Conservation (phyloP, 2,329 filamentous ascomycete genomes). For the Fusarium devonianum region DNA sequence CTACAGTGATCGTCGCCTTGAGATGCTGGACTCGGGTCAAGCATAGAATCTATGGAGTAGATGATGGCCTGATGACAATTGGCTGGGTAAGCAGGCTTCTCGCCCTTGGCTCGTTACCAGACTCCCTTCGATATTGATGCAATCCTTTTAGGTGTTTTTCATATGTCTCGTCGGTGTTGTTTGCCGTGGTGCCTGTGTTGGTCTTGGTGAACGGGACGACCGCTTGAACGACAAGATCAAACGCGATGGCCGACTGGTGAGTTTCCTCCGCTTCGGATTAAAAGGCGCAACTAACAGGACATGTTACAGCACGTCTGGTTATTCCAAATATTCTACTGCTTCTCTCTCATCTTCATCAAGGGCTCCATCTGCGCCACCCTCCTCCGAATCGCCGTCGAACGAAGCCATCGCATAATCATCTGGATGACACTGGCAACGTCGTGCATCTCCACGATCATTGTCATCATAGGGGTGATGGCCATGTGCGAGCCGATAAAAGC, state of each 20-base stretch:
- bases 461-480: slow-evolving; percentile 2
- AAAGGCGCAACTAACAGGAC: neutral
- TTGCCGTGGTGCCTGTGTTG: neutral
- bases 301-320: slow-evolving; percentile 3
- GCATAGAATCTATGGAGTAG: slow-evolving; percentile 1
- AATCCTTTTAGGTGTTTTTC: neutral
- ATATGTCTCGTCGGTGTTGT: neutral
- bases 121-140: neutral
- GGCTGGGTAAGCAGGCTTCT: slow-evolving; percentile 6
- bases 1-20: neutral
- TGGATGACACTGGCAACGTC: slow-evolving; percentile 4
- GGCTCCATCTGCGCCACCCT: slow-evolving; percentile 9
- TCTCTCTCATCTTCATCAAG: slow-evolving; percentile 9
- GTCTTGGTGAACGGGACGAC: slow-evolving; percentile 3
- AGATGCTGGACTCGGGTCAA: slow-evolving; percentile 4
- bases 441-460: neutral
- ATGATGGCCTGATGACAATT: slow-evolving; percentile 9
- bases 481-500: slow-evolving; percentile 3
- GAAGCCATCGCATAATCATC: slow-evolving; percentile 1
- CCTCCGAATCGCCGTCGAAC: slow-evolving; percentile 9
- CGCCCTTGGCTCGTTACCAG: neutral
- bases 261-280: neutral
- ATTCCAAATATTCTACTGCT: slow-evolving; percentile 7
- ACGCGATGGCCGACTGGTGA: slow-evolving; percentile 1
- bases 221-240: neutral